Evolutionary conservation across 1,284 basidiomycete species (phyloP), one percentile per base, ranked within the genome.

Genomic region (Ustilago shanxiensis): DNA sequence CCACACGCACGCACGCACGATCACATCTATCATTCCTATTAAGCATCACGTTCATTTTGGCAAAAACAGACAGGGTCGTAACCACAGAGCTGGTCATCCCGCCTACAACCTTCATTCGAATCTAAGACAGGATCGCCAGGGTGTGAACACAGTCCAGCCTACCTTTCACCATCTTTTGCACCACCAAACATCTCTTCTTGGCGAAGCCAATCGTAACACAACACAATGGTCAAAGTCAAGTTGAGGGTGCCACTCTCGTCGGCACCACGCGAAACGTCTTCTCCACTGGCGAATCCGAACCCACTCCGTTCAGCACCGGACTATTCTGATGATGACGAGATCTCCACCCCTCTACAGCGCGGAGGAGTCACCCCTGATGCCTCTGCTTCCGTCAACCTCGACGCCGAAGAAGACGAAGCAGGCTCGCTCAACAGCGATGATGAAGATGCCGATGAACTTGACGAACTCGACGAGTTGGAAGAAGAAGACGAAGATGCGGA

Each of bases 211-310:
- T 37, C 14, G 13, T 14, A 16, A 3, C 35, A 8, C 47, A 49
- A 13, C 35, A 41, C 53, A n/a, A 58, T 72, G 70, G 67, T 77
- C 63, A 77, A 77, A 44, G 75, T 77, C 60, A 77, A 74, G 65
- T 51, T 77, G 54, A 64, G 75, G 35, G 75, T 77, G 3, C 75
- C 75, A 8, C 75, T 77, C 66, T 73, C 75, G 0, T 71, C 71
- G 1, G 63, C 75, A 26, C 67, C 67, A 13, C 74, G 74, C 70
- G 68, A 77, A 29, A 66, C 74, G n/a, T 69, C 69, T 3, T 72
- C 74, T 9, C 74, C 74, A 2, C 66, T 77, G 13, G 58, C 66
- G 57, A 77, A 76, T 35, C 64, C 66, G 3, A 65, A 74, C 59
- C 67, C 74, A 1, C 60, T 71, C 13, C 64, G 73, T 20, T 64